Conservation (phyloP, 1,139 yeast genomes). For the Zygotorulaspora mrakii region DNA sequence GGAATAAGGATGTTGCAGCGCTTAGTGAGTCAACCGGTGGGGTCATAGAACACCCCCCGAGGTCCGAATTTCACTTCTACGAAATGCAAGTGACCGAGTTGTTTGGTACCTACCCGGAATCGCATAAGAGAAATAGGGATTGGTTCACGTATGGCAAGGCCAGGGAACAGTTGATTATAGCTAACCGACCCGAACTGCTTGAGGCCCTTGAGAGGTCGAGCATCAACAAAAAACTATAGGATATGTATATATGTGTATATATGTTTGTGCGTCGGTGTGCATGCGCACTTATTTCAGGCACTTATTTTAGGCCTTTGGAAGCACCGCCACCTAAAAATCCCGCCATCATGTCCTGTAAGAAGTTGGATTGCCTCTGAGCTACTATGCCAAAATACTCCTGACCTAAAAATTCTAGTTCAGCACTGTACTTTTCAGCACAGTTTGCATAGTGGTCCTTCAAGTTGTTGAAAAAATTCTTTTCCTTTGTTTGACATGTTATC, state of each 20-base stretch:
- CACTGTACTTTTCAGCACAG: slow-evolving; percentile 38
- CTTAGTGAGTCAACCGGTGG: slow-evolving; percentile 23
- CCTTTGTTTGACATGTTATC: slow-evolving; percentile 55
- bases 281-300: too few relatives aligned
- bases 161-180: slow-evolving; percentile 52
- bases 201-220: slow-evolving; percentile 53
- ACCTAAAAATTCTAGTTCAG: slow-evolving; percentile 53
- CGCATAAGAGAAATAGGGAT: slow-evolving; percentile 51
- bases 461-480: slow-evolving; percentile 48
- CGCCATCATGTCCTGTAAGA: slow-evolving; percentile 83
- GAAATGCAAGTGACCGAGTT: slow-evolving; percentile 62
- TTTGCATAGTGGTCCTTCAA: slow-evolving; percentile 51
- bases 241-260: background rate
- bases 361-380: slow-evolving; percentile 56
- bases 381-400: slow-evolving; percentile 55
- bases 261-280: slow-evolving; percentile 4
- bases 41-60: slow-evolving; percentile 44
- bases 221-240: slow-evolving; percentile 18
- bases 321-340: slow-evolving; percentile 54
- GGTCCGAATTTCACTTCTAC: slow-evolving; percentile 79
- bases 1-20: slow-evolving; percentile 39
- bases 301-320: background rate
- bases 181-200: slow-evolving; percentile 66
- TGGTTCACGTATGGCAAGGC: slow-evolving; percentile 82
- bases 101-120: slow-evolving; percentile 73